Evolutionary conservation across 176 grass and related monocot species (phyloP), one percentile per base, ranked within the genome.

Genomic region (Puya raimondii): DNA sequence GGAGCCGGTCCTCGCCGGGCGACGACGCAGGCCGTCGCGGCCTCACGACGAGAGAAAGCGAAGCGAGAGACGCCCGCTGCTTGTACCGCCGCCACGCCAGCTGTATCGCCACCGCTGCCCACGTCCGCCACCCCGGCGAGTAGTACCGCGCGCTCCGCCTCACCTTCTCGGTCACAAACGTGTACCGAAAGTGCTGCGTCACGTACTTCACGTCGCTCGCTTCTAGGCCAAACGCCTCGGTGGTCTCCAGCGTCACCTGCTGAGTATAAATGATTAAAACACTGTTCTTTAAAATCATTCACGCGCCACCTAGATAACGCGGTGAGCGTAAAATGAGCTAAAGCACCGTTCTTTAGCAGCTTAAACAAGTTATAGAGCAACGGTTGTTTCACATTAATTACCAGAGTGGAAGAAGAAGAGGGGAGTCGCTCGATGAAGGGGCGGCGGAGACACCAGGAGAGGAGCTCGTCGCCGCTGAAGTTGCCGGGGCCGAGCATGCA

Each of bases 181-280:
- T 97, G 81, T 92, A 87, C 11, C 93, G 68, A 77, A 97, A 97
- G 77, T 97, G 89, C 72, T 80, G 93, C 48, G 93, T 97, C 65
- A 92, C 93, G 76, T 97, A 97, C 78, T 87, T 92, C 54, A 97
- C 71, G 65, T 97, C 93, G 11, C 50, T 71, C 1, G 89, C 89
- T 9, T 92, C 89, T 4, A 97, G 74, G 11, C 82, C 84, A 65
- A 97, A 97, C 64, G 75, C 93, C 84, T 97, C 93, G 10, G 93
- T 92, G 66, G 75, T 87, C 80, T 92, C 89, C 50, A 81, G 25
- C 4, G 88, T 86, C 56, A 78, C 33, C 33, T 42, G 33, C 7
- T 42, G 33, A 1, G 33, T 42, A 42, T 42, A 42, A 42, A 42
- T 42, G 33, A 7, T 42, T 42, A 42, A 42, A 42, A 42, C 4